Evolutionary conservation across 2,329 filamentous ascomycete species (phyloP), one percentile per base, ranked within the genome.

Genomic region (Sarocladium oryzae): DNA sequence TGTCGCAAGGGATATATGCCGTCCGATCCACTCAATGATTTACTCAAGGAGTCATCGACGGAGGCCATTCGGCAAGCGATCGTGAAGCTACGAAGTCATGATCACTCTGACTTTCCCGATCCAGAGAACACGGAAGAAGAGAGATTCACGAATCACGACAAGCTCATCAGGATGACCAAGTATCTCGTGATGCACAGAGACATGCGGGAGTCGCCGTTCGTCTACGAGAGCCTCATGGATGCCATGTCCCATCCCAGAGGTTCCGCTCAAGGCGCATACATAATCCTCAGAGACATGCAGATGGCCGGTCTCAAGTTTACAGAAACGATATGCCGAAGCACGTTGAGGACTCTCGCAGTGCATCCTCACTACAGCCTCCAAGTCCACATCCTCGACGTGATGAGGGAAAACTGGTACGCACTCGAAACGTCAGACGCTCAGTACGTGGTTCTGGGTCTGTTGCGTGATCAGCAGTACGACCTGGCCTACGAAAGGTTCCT

Each of bases 331-430:
- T 92, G 88, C 60, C 84, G 91, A 65, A 81, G 81, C 55, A 81
- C 85, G 2, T 69, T 96, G 18, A 55, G 86, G 74, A 85, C 80
- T 4, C 74, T 96, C 21, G 81, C 88, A 0, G 80, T 93, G 8
- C 93, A 97, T 63, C 89, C 92, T 0, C 88, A 97, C 66, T 92
- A 95, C 59, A 58, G 89, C 5, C 70, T 93, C 21, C 83, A 90
- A 32, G 78, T 80, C 50, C 76, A 84, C 32, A 76, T 96, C 3
- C 70, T 96, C 35, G 71, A 80, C 51, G 83, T 85, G 52, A 89
- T 93, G 86, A 81, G 81, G 60, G 75, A 81, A 52, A 76, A 81
- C 56, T 95, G 89, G 87, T 63, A 65, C 45, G 71, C 79, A 6
- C 85, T 83, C 8, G 79, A 79, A 62, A 9, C 38, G 16, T 11